Base-by-base conservation (phyloP, 2,329 filamentous ascomycete species). In the Diaporthe citriasiana region DNA sequence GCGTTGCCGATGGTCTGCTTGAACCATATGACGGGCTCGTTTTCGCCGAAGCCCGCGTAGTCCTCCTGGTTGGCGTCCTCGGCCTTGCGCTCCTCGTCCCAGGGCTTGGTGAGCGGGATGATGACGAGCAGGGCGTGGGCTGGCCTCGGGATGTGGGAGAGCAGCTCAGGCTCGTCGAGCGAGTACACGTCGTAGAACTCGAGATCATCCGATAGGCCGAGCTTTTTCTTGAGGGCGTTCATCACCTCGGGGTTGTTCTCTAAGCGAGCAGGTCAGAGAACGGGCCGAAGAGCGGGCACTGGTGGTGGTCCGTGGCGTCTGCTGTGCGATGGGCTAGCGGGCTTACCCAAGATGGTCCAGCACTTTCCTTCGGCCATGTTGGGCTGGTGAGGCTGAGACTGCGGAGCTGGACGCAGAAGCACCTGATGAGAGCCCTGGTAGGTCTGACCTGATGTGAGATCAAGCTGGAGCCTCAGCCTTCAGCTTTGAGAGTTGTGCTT, bases 1-100 rank as follows among this genome's bases (percentile, higher is more conserved):
- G 94, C 93, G 80, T 97, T 93, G 73, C 91, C 89, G 78, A 97
- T 97, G 0, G 93, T 97, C 82, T 97, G 94, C 79, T 92, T 92
- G 84, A 95, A 97, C 94, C 94, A 97, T 25, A 94, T 85, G 0
- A 95, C 90, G 9, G 93, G 89, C 78, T 95, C 93, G 0, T 83
- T 81, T 7, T 79, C 77, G 2, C 82, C 83, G 10, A 77, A 76
- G 30, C 80, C 79, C 45, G 79, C 73, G 76, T 85, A 85, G 71
- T 91, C 87, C 81, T 90, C 90, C 79, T 82, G 81, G 47, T 78
- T 76, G 45, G 86, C 84, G 82, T 93, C 91, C 82, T 93, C 93
- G 71, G 88, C 88, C 70, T 86, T 79, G 63, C 81, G 81, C 42
- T 82, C 79, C 38, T 76, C 60, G 27, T 78, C 76, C 80, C 81